Evolutionary conservation across 2,329 filamentous ascomycete genomes (phyloP).

Genomic region (Penicillium sumatraense): DNA sequence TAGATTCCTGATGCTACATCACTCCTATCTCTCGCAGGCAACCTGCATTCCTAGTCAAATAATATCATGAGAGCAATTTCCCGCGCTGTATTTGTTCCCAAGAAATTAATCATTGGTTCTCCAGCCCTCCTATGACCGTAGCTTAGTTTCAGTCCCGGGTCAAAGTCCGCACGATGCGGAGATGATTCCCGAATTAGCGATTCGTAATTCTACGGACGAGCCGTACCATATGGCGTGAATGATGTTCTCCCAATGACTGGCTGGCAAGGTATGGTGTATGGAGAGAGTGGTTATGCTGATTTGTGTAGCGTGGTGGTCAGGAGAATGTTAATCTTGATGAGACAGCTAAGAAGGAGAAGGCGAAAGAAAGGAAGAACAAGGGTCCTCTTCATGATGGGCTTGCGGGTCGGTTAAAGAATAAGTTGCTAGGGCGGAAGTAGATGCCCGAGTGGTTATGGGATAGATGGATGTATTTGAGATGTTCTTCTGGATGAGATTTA

Average conservation of each 20-base stretch:
- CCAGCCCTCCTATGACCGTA: no score
- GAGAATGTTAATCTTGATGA: conserved; percentile 49
- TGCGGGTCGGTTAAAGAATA: conserved; percentile 55
- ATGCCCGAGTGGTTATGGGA: background rate
- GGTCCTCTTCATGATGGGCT: conserved; percentile 42
- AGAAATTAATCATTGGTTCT: no score
- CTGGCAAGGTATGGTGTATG: no score
- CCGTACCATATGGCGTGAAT: conserved; percentile 50
- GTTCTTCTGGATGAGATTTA: no score
- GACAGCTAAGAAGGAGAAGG: conserved; percentile 39
- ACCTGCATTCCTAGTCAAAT: no score
- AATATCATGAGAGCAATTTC: no score
- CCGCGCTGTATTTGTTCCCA: no score
- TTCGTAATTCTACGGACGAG: conserved; percentile 48
- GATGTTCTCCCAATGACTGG: conserved; percentile 8
- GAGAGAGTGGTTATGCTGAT: background rate
- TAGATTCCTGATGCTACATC: no score
- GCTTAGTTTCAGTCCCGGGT: no score
- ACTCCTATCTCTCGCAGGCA: no score
- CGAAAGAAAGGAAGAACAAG: conserved; percentile 40
- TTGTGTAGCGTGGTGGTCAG: conserved; percentile 49
- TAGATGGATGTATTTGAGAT: no score
- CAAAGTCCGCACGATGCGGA: conserved; percentile 49
- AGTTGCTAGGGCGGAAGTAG: conserved; percentile 41
- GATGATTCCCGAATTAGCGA: conserved; percentile 53